Evolutionary conservation across 2,329 filamentous ascomycete genomes (phyloP).

Genomic region (Aureobasidium namibiae): DNA sequence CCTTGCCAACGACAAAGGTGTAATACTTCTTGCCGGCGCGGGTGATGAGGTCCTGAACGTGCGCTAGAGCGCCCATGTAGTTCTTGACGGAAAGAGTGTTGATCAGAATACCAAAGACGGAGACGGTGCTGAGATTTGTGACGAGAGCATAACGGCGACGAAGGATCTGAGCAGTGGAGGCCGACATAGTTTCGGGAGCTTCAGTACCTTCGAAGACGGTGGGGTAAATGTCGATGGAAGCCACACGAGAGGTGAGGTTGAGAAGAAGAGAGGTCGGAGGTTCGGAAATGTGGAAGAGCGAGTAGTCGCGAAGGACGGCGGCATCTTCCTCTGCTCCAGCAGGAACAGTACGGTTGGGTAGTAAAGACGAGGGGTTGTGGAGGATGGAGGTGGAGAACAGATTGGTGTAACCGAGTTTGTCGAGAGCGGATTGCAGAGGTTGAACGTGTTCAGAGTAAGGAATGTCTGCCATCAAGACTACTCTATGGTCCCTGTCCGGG

Average conservation of each 20-base stretch:
- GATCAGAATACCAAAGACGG: slow-evolving; percentile 87
- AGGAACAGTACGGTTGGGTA: slow-evolving; percentile 76
- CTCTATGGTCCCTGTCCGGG: slow-evolving; percentile 51
- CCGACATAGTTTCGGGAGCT: slow-evolving; percentile 32
- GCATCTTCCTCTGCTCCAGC: slow-evolving; percentile 36
- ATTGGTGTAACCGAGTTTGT: slow-evolving; percentile 57
- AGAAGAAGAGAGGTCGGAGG: slow-evolving; percentile 77
- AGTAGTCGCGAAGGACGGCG: slow-evolving; percentile 53
- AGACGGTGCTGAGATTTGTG: slow-evolving; percentile 67
- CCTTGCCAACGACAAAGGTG: slow-evolving; percentile 90
- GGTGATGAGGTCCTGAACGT: slow-evolving; percentile 64
- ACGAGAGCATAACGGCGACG: slow-evolving; percentile 83
- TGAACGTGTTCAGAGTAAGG: slow-evolving; percentile 72
- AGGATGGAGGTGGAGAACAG: slow-evolving; percentile 63
- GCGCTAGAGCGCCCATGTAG: slow-evolving; percentile 72
- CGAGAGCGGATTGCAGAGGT: slow-evolving; percentile 47
- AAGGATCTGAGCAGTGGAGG: slow-evolving; percentile 51
- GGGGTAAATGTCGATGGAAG: slow-evolving; percentile 69
- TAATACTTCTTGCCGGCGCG: slow-evolving; percentile 88
- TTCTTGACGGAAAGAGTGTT: slow-evolving; percentile 91
- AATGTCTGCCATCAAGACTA: slow-evolving; percentile 82
- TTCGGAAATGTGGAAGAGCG: slow-evolving; percentile 76
- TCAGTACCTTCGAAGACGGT: slow-evolving; percentile 33
- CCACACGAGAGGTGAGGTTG: slow-evolving; percentile 75
- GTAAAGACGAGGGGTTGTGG: slow-evolving; percentile 66